Evolutionary conservation across 202 grass and related monocot species (phyloP).

Genomic region (Cymbopogon flexuosus): DNA sequence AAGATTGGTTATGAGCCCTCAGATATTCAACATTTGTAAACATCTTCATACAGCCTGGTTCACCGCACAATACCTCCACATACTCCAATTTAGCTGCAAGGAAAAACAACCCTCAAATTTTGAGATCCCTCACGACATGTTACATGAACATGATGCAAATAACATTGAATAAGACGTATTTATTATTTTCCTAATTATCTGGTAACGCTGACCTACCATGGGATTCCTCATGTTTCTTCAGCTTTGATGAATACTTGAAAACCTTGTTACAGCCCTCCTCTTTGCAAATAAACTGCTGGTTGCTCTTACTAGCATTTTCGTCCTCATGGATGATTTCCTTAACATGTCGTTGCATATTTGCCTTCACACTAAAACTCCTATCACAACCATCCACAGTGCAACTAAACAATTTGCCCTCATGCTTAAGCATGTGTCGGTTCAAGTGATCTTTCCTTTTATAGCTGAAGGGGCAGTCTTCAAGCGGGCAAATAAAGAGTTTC

Average conservation of each 20-base stretch:
- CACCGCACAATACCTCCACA: conserved; percentile 67
- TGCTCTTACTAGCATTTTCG: conserved; percentile 8
- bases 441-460: conserved; percentile 84
- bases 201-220: conserved; percentile 52
- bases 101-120: not conserved
- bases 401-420: conserved; percentile 68
- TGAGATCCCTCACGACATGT: not conserved
- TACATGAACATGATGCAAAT: not conserved
- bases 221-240: conserved; percentile 75
- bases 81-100: conserved; percentile 64
- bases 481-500: conserved; percentile 57
- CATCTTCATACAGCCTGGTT: conserved; percentile 68
- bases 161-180: not conserved
- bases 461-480: conserved; percentile 70
- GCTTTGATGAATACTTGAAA: conserved; percentile 71
- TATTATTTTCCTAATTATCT: not conserved
- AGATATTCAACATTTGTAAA: conserved; percentile 70
- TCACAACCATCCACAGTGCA: conserved; percentile 56
- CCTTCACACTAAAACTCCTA: conserved; percentile 64
- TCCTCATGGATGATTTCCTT: conserved; percentile 57
- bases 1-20: conserved; percentile 55
- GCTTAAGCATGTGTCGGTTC: conserved; percentile 65
- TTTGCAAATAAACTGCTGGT: conserved; percentile 48
- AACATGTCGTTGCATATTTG: conserved; percentile 66
- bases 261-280: conserved; percentile 81